Base-by-base conservation (phyloP, 768 basidiomycete species). In the Ephemerocybe angulata region DNA sequence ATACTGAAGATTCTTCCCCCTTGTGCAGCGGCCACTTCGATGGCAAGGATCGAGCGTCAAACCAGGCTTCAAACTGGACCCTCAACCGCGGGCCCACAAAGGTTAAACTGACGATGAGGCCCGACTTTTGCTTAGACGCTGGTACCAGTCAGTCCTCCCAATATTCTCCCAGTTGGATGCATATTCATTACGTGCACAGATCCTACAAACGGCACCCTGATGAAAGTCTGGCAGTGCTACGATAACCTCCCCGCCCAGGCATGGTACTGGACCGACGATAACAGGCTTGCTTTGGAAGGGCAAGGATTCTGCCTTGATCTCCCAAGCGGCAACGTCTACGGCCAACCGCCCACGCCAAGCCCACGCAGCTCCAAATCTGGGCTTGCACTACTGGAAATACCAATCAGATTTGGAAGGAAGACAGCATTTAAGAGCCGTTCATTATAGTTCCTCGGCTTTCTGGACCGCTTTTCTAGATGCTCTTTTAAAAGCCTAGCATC, bases 321-420 rank as follows among this genome's bases (percentile, higher is more conserved):
- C 12, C 61, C 67, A 3, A 60, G 66, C 41, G 72, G 70, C n/a
- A n/a, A n/a, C n/a, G n/a, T n/a, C n/a, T n/a, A n/a, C n/a, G n/a
- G n/a, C n/a, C 0, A 57, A 59, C 17, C 8, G 17, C 8, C 8
- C 62, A n/a, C n/a, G n/a, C n/a, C n/a, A n/a, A n/a, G n/a, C n/a
- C n/a, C n/a, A 65, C 67, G 44, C 56, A 49, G 24, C 55, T 71
- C 17, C 70, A 72, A 49, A 65, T 63, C 8, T 73, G 67, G 63
- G 19, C 55, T 13, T 71, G 67, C 38, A 57, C 62, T 10, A 51
- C 58, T 31, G 56, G 57, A 46, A 63, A 68, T 37, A 43, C 21
- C 21, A 70, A 72, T 50, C 70, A 72, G 58, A 53, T 67, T 33
- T 69, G 73, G 70, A 65, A n/a, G n/a, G n/a, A n/a, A n/a, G n/a